These are phyloP conservation scores for Cladosporium halotolerans DNA, from an alignment of 2,329 filamentous ascomycete genomes.

Conservation along the genomic window DNA sequence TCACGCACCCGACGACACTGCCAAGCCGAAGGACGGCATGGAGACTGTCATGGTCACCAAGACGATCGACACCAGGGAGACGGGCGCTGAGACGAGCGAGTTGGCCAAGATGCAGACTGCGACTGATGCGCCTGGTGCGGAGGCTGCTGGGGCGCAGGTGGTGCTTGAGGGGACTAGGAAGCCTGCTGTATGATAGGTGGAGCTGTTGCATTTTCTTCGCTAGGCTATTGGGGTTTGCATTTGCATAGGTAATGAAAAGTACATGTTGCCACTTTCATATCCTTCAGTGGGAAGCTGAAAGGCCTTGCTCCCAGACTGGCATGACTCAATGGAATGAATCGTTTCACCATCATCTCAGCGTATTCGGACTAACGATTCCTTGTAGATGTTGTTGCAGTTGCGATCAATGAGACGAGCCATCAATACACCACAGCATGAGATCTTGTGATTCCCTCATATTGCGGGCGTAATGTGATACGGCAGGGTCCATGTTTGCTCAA, in stretches of 20 bases:
- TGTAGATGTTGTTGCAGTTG: no score
- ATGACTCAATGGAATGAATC: no score
- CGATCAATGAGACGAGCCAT: no score
- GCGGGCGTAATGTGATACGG: no score
- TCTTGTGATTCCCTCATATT: no score
- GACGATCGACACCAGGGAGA: conserved; percentile 15
- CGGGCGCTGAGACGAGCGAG: conserved; percentile 1
- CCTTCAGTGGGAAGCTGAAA: not conserved
- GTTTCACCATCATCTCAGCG: no score
- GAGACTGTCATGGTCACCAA: conserved; percentile 19
- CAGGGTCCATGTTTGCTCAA: no score
- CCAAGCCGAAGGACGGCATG: conserved; percentile 13
- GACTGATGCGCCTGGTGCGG: conserved; percentile 3
- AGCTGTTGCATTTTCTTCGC: not conserved
- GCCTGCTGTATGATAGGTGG: not conserved
- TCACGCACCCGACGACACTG: not conserved
- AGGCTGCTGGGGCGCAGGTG: not conserved
- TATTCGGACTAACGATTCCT: no score
- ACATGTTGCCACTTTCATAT: not conserved
- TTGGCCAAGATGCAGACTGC: conserved; percentile 10
- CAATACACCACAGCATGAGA: no score
- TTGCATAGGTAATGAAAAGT: not conserved
- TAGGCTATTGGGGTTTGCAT: not conserved
- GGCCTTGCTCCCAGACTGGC: no score
- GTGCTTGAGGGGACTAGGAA: conserved; percentile 1